Evolutionary conservation across 2,329 filamentous ascomycete genomes (phyloP).

Genomic region (Colletotrichum tofieldiae): DNA sequence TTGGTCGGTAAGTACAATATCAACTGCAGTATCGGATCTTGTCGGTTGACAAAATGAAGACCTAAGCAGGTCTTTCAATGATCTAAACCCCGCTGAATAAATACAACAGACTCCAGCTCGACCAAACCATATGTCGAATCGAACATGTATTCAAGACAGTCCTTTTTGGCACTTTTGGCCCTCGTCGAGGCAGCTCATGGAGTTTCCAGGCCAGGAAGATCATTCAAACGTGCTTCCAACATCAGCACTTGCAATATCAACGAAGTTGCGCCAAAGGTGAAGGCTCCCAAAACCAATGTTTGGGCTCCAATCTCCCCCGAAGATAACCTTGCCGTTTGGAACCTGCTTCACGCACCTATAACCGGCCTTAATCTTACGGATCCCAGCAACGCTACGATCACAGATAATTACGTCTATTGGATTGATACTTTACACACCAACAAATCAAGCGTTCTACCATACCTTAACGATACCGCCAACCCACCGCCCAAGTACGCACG

Average conservation of each 20-base stretch:
- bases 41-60: not conserved
- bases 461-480: conserved; percentile 55
- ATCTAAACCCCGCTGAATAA: too few relatives aligned
- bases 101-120: too few relatives aligned
- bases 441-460: conserved; percentile 63
- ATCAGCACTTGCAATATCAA: conserved; percentile 37
- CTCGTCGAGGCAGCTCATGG: not conserved
- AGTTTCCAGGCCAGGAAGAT: not conserved
- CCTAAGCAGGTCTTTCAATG: not conserved
- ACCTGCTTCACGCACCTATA: conserved; percentile 57
- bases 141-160: not conserved
- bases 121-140: not conserved
- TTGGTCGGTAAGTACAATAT: not conserved
- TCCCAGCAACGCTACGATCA: conserved; percentile 53
- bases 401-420: conserved; percentile 63
- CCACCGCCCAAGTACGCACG: conserved; percentile 61
- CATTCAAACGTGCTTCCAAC: conserved; percentile 14
- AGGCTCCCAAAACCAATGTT: conserved; percentile 58
- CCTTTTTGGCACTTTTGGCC: not conserved
- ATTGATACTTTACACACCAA: conserved; percentile 65
- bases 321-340: conserved; percentile 61
- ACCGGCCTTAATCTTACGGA: conserved; percentile 62
- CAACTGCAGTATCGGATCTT: not conserved
- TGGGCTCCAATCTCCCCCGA: conserved; percentile 59
- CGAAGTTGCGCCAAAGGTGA: conserved; percentile 42